Evolutionary conservation across 495 filamentous ascomycete species (phyloP), one percentile per base, ranked within the genome.

Genomic region (Penicillium odoratum): DNA sequence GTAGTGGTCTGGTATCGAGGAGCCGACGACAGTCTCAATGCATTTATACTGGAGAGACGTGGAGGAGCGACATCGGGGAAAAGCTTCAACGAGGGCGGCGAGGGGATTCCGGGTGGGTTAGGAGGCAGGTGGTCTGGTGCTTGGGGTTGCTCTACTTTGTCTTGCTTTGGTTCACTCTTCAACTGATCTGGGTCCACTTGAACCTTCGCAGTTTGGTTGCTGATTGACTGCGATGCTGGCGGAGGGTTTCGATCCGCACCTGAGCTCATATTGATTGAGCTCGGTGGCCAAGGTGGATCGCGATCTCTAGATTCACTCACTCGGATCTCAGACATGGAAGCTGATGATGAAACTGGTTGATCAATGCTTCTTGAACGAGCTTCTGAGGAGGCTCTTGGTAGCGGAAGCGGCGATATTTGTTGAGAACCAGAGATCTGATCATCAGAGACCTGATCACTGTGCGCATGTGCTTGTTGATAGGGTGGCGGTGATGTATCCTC

Each of bases 41-140:
- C 68, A 25, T 53, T 63, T 36, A 59, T 71, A 45, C 69, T 74
- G 4, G 73, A 71, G 7, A 67, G 57, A 10, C 71, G 71, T n/a
- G 72, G 66, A 7, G 73, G 66, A 42, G 66, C 59, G 4, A 73
- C 63, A 51, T 73, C 67, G 29, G 74, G 74, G 53, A 77, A 77
- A 13, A 77, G 65, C 43, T 75, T 77, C 53, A 77, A 53, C 0
- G 69, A 53, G 3, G 59, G 69, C 15, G 61, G 62, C n/a, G 66
- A 57, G 1, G 66, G 60, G 49, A 52, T 57, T 36, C 28, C 54
- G 44, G 36, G 40, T 3, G 51, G 43, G 43, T 48, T 64, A 47
- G 53, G 60, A 49, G 57, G 29, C 38, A 49, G 26, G 33, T 57
- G 59, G 10, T 36, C 46, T 40, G 56, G 52, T 56, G 18, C 42